These are phyloP conservation scores for Magnaporthales sp. DNA, from an alignment of 2,329 filamentous ascomycete species.

Conservation along the genomic window DNA sequence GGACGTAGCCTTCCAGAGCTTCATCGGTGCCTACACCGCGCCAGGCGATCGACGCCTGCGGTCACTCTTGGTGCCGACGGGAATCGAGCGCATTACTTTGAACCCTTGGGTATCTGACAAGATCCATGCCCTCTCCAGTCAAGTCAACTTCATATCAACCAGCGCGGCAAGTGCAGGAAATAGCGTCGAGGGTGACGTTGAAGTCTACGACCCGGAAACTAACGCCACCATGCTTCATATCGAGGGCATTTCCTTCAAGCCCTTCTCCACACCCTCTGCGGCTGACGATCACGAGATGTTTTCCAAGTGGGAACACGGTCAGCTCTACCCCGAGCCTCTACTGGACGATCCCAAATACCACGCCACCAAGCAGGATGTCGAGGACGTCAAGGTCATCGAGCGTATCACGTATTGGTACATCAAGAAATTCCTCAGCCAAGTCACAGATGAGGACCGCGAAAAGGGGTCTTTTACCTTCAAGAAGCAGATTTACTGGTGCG, in stretches of 20 bases:
- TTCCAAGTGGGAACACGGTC: background rate
- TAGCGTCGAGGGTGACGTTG: background rate
- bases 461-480: background rate
- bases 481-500: background rate
- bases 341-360: background rate
- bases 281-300: background rate
- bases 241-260: conserved; percentile 17
- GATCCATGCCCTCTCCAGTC: too few relatives aligned
- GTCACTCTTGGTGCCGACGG: conserved; percentile 20
- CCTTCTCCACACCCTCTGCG: conserved; percentile 11
- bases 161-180: background rate
- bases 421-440: background rate
- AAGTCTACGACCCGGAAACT: conserved; percentile 21
- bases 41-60: conserved; percentile 24
- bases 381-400: background rate
- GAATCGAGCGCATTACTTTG: background rate
- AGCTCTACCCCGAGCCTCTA: background rate
- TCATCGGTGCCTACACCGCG: conserved; percentile 21
- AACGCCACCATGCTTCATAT: conserved; percentile 15
- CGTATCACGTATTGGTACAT: background rate
- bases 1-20: conserved; percentile 25
- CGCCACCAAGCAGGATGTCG: too few relatives aligned
- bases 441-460: background rate
- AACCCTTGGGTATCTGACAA: background rate
- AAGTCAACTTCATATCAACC: background rate